Evolutionary conservation across 2,329 filamentous ascomycete genomes (phyloP), one percentile per base, ranked within the genome.

Genomic region (Didymella exigua): DNA sequence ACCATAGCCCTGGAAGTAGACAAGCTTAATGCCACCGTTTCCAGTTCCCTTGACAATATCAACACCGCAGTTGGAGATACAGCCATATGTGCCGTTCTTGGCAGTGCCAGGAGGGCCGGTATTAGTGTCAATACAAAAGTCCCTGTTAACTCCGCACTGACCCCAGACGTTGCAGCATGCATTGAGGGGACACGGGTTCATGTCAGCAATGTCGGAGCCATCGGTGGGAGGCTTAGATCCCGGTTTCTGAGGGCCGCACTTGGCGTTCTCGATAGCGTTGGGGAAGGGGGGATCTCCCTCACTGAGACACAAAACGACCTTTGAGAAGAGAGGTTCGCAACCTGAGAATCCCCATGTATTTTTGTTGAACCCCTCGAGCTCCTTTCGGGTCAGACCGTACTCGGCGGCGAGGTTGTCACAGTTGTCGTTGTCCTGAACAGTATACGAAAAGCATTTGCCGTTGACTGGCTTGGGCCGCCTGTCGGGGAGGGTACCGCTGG

Each of bases 1-100:
- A 29, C 59, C 56, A 29, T 37, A 63, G 6, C 43, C 27, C 41
- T 63, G 58, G 26, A 30, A 43, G 26, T 43, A 43, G 16, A 5
- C 40, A 19, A 43, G 9, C 5, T 14, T 43, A n/a, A 43, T 43
- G n/a, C 5, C 16, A n/a, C 14, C n/a, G 8, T 26, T 26, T 7
- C 26, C 26, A 9, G 26, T 24, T 5, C 44, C 44, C 4, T 18
- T 14, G 23, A 47, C n/a, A 10, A 47, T 19, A n/a, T 47, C 44
- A 13, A 38, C 27, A 24, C 44, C 44, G 18, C 44, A 47, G 23
- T 47, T 47, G 5, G 21, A 30, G 44, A 47, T 38, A 19, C 44
- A 47, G 14, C 44, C 33, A 26, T 36, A 27, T 7, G 31, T 47
- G 33, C 23, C 33, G 8, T 23, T 23, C 5, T 23, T 26, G 19